These are phyloP conservation scores for Colletotrichum paranaense DNA, from an alignment of 2,329 filamentous ascomycete genomes.

Conservation along the genomic window DNA sequence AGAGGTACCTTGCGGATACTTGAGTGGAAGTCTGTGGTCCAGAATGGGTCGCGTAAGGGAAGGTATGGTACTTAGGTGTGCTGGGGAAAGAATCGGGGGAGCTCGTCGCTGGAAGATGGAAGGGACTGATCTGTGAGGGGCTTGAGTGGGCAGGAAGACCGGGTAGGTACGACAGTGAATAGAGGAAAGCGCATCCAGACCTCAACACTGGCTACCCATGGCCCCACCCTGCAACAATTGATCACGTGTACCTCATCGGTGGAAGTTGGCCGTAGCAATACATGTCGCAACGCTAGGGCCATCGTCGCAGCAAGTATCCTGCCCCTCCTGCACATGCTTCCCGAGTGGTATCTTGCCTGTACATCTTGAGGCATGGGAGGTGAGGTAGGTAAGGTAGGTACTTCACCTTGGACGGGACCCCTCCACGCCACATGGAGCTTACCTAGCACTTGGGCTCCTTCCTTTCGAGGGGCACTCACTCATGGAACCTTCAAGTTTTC, in stretches of 20 bases:
- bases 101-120: neutral
- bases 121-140: constrained; percentile 1
- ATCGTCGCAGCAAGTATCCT: constrained; percentile 14
- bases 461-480: neutral
- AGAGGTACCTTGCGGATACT: neutral
- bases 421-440: constrained; percentile 25
- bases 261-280: neutral
- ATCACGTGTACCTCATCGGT: constrained; percentile 5
- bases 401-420: constrained; percentile 13
- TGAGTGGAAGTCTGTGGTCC: neutral
- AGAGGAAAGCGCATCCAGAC: constrained; percentile 7
- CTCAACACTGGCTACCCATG: constrained; percentile 22
- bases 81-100: neutral
- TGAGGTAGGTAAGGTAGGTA: neutral
- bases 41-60: neutral
- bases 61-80: neutral
- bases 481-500: too few relatives aligned
- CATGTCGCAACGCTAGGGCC: constrained; percentile 13
- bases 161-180: constrained; percentile 19
- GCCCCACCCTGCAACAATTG: neutral
- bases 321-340: constrained; percentile 35
- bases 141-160: constrained; percentile 1
- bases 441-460: constrained; percentile 10
- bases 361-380: neutral
- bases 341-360: constrained; percentile 15